phyloP scores from a whole-genome alignment of 2,329 filamentous ascomycete species.

The Alternaria burnsii region DNA sequence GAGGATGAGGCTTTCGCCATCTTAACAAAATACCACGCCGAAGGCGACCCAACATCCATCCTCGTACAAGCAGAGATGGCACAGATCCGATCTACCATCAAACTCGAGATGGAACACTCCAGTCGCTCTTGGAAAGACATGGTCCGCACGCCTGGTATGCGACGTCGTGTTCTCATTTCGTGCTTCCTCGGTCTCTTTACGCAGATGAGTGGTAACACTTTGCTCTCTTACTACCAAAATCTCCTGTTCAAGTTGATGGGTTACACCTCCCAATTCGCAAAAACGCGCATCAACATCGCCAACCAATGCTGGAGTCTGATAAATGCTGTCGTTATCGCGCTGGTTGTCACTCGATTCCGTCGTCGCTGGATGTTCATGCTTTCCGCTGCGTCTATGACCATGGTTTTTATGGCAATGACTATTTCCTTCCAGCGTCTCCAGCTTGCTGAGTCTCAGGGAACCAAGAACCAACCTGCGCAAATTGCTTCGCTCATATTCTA shows the following conservation, averaged over 20 bases:
- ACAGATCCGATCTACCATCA: slow-evolving; percentile 67
- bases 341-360: slow-evolving; percentile 53
- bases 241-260: slow-evolving; percentile 52
- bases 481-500: slow-evolving; percentile 65
- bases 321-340: slow-evolving; percentile 49
- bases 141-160: slow-evolving; percentile 57
- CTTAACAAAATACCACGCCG: slow-evolving; percentile 54
- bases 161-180: slow-evolving; percentile 45
- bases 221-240: slow-evolving; percentile 50
- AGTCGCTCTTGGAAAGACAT: slow-evolving; percentile 64
- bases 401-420: slow-evolving; percentile 65
- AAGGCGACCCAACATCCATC: slow-evolving; percentile 50
- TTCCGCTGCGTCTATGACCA: slow-evolving; percentile 61
- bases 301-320: slow-evolving; percentile 55
- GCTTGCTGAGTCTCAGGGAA: slow-evolving; percentile 25
- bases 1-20: slow-evolving; percentile 55
- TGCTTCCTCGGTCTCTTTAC: slow-evolving; percentile 50
- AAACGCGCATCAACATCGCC: slow-evolving; percentile 54
- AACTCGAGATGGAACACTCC: slow-evolving; percentile 63
- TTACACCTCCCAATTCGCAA: slow-evolving; percentile 47
- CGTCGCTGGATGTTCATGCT: slow-evolving; percentile 58
- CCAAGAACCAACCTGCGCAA: slow-evolving; percentile 47
- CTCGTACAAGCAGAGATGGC: slow-evolving; percentile 65
- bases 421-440: slow-evolving; percentile 55
- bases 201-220: slow-evolving; percentile 52